Evolutionary conservation across 2,329 filamentous ascomycete species (phyloP), one percentile per base, ranked within the genome.

Genomic region (Hortaea werneckii): DNA sequence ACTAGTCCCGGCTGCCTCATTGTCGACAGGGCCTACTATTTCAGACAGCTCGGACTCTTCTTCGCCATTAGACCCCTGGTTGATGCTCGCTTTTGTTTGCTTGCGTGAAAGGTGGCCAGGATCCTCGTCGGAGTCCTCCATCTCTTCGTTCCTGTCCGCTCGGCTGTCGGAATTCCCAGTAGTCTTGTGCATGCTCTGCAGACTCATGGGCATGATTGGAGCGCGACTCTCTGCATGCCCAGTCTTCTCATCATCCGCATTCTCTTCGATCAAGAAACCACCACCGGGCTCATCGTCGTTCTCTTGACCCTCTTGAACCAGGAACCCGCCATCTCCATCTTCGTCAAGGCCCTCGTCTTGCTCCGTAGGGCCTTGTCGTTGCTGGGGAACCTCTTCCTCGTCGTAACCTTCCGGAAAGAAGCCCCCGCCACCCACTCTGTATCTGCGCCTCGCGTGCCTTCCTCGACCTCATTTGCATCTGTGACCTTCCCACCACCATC

Each of bases 351-450:
- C 44, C 54, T 29, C 44, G 10, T 45, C 48, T 29, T 53, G 6
- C 29, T 52, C 49, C 6, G 11, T 13, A n/a, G 48, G 46, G n/a
- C 32, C 32, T 9, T 9, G 8, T 20, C 20, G 20, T 59, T 62
- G 8, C 54, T 63, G 43, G 51, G 63, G 49, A 35, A 60, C 55
- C 51, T 61, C 45, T 26, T 59, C 64, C 20, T 63, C 60, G 26
- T 64, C 55, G 40, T 61, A 54, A 1, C 66, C 67, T 27, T 62
- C 61, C 10, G 64, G 41, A 40, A 72, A 68, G 40, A 70, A 69
- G 8, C 69, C 69, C 30, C 67, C 69, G 27, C 65, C 67, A 32
- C 62, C 51, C 5, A 46, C 52, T 58, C 41, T 26, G 32, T 45
- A 9, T 50, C 44, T 29, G 41, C 43, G 47, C 58, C 49, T 55